Percentiles rank a stretch among this genome's conserved stretches.
phyloP scores from a whole-genome alignment of 2,329 filamentous ascomycete genomes.

The Mycogone perniciosa region DNA sequence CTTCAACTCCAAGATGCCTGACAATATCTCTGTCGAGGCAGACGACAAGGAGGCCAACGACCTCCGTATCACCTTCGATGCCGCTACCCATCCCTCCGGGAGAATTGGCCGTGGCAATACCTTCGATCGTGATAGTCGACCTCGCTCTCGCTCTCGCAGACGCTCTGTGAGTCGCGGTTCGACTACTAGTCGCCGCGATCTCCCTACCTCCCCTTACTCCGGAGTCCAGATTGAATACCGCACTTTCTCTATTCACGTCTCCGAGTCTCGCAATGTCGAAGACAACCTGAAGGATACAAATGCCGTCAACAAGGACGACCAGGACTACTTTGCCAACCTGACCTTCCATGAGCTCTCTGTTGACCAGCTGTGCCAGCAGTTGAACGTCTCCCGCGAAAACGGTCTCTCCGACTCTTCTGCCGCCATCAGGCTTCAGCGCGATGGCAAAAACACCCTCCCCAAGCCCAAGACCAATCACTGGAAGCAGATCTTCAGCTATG shows the following conservation, averaged over 20 bases:
- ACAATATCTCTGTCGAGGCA: conserved; percentile 15
- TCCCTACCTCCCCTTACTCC: conserved; percentile 27
- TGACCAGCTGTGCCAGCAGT: conserved; percentile 32
- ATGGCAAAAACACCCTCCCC: conserved; percentile 37
- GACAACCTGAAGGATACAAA: conserved; percentile 18
- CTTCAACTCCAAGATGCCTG: conserved; percentile 14
- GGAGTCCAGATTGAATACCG: conserved; percentile 35
- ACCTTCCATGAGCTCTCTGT: conserved; percentile 31
- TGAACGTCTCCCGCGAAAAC: conserved; percentile 28
- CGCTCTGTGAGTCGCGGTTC: conserved; percentile 19
- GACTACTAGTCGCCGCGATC: conserved; percentile 17
- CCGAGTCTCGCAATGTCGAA: conserved; percentile 29
- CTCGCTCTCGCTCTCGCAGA: conserved; percentile 19
- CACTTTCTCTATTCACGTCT: conserved; percentile 35
- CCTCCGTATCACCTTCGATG: conserved; percentile 21
- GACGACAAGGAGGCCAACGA: conserved; percentile 20
- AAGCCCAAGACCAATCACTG: conserved; percentile 36
- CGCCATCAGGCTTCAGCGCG: conserved; percentile 29
- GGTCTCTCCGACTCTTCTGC: conserved; percentile 32
- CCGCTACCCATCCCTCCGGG: conserved; percentile 16
- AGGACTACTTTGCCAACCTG: conserved; percentile 39
- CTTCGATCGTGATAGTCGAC: conserved; percentile 6
- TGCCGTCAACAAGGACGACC: conserved; percentile 26
- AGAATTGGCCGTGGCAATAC: conserved; percentile 13
- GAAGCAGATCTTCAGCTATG: conserved; percentile 34